Conservation (phyloP, 345 rosid species). For the Syzygium grande region DNA sequence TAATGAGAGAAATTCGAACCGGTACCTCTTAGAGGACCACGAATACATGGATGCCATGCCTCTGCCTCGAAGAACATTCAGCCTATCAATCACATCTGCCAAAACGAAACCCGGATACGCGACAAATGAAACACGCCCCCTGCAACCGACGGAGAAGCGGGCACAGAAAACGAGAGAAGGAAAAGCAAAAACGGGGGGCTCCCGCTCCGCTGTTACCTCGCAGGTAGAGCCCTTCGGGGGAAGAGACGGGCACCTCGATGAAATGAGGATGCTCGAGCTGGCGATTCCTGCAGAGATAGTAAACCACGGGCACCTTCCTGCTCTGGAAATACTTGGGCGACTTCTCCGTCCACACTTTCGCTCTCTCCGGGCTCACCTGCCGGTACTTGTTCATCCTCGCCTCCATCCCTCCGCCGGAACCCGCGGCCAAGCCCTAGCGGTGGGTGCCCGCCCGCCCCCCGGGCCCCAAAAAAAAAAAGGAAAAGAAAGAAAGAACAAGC, state of each 20-base stretch:
- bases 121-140: neutral
- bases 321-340: slow-evolving; percentile 73
- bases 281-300: slow-evolving; percentile 80
- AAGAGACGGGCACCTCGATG: slow-evolving; percentile 76
- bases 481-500: neutral
- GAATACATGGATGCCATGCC: slow-evolving; percentile 91
- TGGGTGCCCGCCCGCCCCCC: neutral
- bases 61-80: slow-evolving; percentile 87
- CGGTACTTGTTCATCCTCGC: slow-evolving; percentile 65
- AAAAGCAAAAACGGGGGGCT: neutral
- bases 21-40: slow-evolving; percentile 87
- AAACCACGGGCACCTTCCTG: slow-evolving; percentile 78
- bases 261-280: slow-evolving; percentile 99
- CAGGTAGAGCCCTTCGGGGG: slow-evolving; percentile 68
- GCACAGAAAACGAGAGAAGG: neutral
- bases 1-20: neutral
- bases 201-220: slow-evolving; percentile 40
- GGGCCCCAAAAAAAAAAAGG: neutral
- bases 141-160: neutral
- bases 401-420: slow-evolving; percentile 37
- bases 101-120: neutral
- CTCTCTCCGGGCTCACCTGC: slow-evolving; percentile 89
- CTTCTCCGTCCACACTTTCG: slow-evolving; percentile 93
- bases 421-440: slow-evolving; percentile 4
- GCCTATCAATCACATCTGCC: slow-evolving; percentile 79